These are phyloP conservation scores for Hysterium pulicare DNA, from an alignment of 2,329 filamentous ascomycete genomes.

Conservation along the genomic window DNA sequence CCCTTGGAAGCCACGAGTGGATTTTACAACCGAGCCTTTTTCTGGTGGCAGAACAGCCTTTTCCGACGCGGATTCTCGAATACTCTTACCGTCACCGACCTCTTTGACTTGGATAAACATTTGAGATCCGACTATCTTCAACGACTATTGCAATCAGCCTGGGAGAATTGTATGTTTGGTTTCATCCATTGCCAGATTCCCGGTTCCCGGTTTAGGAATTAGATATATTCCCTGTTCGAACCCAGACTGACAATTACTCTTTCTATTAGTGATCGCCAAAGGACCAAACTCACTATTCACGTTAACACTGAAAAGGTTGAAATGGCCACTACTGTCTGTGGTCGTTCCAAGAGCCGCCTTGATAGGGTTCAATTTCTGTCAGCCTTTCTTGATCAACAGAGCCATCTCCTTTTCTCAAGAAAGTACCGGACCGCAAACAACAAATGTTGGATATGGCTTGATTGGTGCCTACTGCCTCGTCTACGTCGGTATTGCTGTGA, in stretches of 20 bases:
- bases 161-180: slow-evolving; percentile 37
- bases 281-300: slow-evolving; percentile 23
- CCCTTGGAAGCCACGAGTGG: slow-evolving; percentile 53
- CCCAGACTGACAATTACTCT: no score
- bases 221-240: no score
- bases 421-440: slow-evolving; percentile 11
- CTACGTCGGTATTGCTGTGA: slow-evolving; percentile 32
- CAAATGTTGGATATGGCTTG: slow-evolving; percentile 31
- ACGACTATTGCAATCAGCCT: slow-evolving; percentile 34
- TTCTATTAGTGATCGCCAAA: slow-evolving; percentile 11
- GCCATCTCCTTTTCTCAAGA: slow-evolving; percentile 27
- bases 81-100: slow-evolving; percentile 39
- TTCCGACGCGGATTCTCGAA: slow-evolving; percentile 49
- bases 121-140: slow-evolving; percentile 42
- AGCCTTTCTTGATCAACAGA: slow-evolving; percentile 34
- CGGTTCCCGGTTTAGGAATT: no score
- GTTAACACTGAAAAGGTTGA: slow-evolving; percentile 23
- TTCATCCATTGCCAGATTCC: background rate
- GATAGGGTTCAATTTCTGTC: slow-evolving; percentile 37
- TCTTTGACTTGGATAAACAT: slow-evolving; percentile 44
- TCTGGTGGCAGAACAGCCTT: slow-evolving; percentile 54
- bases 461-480: slow-evolving; percentile 34
- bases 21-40: slow-evolving; percentile 48
- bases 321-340: slow-evolving; percentile 29
- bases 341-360: slow-evolving; percentile 26